Evolutionary conservation across 2,329 filamentous ascomycete species (phyloP).

Genomic region (Colletotrichum cereale): DNA sequence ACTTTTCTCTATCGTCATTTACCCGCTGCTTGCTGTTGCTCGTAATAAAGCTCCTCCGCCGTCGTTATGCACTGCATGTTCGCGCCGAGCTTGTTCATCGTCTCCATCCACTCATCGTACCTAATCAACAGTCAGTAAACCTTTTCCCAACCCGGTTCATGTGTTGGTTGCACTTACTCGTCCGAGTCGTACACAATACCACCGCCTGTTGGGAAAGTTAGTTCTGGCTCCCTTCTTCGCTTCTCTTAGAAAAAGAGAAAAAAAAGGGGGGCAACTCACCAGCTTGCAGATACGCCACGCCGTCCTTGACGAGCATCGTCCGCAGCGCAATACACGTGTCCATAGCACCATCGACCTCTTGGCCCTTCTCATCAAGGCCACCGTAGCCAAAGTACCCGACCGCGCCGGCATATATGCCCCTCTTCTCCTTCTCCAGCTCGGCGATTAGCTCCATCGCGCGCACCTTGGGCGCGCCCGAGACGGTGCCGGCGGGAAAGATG

Average conservation of each 20-base stretch:
- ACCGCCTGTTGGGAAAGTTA: slow-evolving; percentile 64
- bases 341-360: slow-evolving; percentile 84
- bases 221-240: background rate
- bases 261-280: slow-evolving; percentile 55
- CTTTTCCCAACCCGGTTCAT: accelerated
- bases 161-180: slow-evolving; percentile 51
- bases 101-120: slow-evolving; percentile 95
- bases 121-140: slow-evolving; percentile 9
- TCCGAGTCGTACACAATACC: slow-evolving; percentile 97
- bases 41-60: slow-evolving; percentile 77
- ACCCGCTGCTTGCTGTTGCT: slow-evolving; percentile 46
- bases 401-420: slow-evolving; percentile 94
- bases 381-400: slow-evolving; percentile 97
- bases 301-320: slow-evolving; percentile 95
- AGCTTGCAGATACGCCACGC: slow-evolving; percentile 90
- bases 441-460: slow-evolving; percentile 97
- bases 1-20: slow-evolving; percentile 24
- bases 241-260: background rate
- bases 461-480: slow-evolving; percentile 95
- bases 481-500: slow-evolving; percentile 97
- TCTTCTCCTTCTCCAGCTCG: slow-evolving; percentile 92
- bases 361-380: slow-evolving; percentile 73
- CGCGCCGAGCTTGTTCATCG: slow-evolving; percentile 91
- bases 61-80: slow-evolving; percentile 90
- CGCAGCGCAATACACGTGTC: slow-evolving; percentile 85